Percentiles rank a stretch among this genome's conserved stretches.
These are phyloP conservation scores for Termitomyces sp. DNA, from an alignment of 768 basidiomycete species.

Conservation along the genomic window DNA sequence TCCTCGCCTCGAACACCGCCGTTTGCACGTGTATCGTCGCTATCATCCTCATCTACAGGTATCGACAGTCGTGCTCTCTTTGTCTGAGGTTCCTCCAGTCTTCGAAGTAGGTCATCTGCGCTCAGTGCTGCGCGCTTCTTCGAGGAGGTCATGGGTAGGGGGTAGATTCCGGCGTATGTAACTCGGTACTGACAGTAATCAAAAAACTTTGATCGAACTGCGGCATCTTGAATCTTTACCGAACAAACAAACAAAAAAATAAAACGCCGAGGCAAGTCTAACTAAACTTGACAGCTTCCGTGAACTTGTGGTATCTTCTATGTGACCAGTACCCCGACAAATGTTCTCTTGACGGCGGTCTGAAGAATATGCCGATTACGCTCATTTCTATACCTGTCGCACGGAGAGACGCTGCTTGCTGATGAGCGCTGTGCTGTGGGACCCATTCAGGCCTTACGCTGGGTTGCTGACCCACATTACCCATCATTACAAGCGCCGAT, in stretches of 20 bases:
- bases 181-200: too few relatives aligned
- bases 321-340: too few relatives aligned
- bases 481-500: too few relatives aligned
- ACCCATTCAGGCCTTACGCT: too few relatives aligned
- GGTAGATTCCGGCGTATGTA: too few relatives aligned
- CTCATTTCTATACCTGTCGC: too few relatives aligned
- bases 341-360: too few relatives aligned
- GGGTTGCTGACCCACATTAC: too few relatives aligned
- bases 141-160: slow-evolving; percentile 3
- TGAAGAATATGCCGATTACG: too few relatives aligned
- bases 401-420: neutral
- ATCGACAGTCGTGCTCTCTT: slow-evolving; percentile 31
- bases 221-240: neutral
- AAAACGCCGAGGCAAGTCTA: too few relatives aligned
- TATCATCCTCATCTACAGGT: slow-evolving; percentile 8
- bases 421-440: neutral
- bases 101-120: slow-evolving; percentile 41
- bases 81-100: slow-evolving; percentile 33
- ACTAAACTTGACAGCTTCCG: too few relatives aligned
- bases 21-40: neutral
- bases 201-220: neutral
- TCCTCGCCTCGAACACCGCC: neutral
- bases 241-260: neutral
- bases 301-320: too few relatives aligned
- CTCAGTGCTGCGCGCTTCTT: slow-evolving; percentile 27